Percentiles rank a stretch among this genome's conserved stretches.
Evolutionary conservation across 73 alveolate species (phyloP).

Genomic region (Strombidium stylifer): DNA sequence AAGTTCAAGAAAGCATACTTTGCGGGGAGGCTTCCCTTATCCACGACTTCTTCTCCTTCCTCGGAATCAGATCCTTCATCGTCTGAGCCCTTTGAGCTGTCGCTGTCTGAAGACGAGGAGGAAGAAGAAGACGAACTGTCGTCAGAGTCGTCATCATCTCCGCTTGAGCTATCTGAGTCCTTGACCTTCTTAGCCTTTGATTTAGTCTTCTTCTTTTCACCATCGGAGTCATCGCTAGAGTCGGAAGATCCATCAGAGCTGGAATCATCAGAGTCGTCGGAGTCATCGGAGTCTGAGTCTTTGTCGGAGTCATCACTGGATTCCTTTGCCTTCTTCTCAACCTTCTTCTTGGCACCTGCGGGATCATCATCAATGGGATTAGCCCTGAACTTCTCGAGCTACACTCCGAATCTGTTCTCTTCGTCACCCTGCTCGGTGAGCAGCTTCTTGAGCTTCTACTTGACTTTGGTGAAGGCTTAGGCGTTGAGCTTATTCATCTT

Average conservation of each 20-base stretch:
- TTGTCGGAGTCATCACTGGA: slow-evolving; percentile 14
- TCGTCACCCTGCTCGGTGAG: slow-evolving; percentile 1
- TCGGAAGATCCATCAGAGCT: neutral
- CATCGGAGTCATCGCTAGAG: no score
- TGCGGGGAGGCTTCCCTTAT: slow-evolving; percentile 43
- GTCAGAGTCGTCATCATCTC: slow-evolving; percentile 8
- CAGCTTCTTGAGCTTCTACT: slow-evolving; percentile 55
- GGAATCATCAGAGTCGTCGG: slow-evolving; percentile 5
- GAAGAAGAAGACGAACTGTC: slow-evolving; percentile 38
- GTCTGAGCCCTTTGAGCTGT: slow-evolving; percentile 12
- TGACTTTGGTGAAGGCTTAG: slow-evolving; percentile 40
- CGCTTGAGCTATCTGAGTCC: no score
- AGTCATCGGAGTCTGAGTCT: slow-evolving; percentile 12
- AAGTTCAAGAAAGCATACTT: slow-evolving; percentile 21
- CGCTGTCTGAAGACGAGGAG: slow-evolving; percentile 51
- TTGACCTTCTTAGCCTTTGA: no score
- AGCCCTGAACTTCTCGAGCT: slow-evolving; percentile 42
- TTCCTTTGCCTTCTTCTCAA: slow-evolving; percentile 28
- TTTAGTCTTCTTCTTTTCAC: no score
- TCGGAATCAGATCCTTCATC: slow-evolving; percentile 51
- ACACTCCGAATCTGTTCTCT: slow-evolving; percentile 18
- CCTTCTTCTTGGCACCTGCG: slow-evolving; percentile 30
- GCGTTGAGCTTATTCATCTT: slow-evolving; percentile 44
- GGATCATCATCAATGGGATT: slow-evolving; percentile 38
- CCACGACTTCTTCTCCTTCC: slow-evolving; percentile 15